Percentiles rank a stretch among this genome's conserved stretches.
These are phyloP conservation scores for Microsporum canis DNA, from an alignment of 2,329 filamentous ascomycete genomes.

Conservation along the genomic window DNA sequence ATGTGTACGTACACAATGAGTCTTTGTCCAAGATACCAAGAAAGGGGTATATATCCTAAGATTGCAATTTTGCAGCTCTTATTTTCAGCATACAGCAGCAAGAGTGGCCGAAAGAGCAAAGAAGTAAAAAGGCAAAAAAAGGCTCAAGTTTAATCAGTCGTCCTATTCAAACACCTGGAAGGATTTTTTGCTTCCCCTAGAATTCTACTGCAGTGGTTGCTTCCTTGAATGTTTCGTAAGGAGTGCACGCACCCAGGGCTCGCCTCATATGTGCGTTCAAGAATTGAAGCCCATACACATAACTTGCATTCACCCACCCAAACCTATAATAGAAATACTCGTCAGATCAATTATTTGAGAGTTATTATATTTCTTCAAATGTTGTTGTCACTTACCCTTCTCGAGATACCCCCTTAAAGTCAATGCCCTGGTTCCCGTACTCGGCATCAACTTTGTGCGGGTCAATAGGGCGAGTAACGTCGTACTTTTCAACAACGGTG, in stretches of 20 bases:
- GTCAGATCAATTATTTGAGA: neutral
- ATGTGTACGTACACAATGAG: too few species aligned
- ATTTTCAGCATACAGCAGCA: too few species aligned
- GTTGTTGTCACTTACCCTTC: constrained; percentile 60
- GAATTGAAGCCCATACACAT: constrained; percentile 83
- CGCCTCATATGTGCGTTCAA: constrained; percentile 81
- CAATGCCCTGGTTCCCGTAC: constrained; percentile 90
- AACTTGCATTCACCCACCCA: constrained; percentile 98
- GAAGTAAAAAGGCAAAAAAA: too few species aligned
- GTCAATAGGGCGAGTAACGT: constrained; percentile 80
- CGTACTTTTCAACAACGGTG: constrained; percentile 97
- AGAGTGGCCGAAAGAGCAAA: too few species aligned
- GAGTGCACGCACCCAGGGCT: constrained; percentile 75
- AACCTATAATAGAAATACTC: constrained; percentile 48
- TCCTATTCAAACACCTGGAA: neutral
- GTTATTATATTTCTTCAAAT: neutral
- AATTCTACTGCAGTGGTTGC: constrained; percentile 35
- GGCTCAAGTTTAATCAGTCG: too few species aligned
- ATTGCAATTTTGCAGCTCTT: too few species aligned
- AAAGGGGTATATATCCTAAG: too few species aligned
- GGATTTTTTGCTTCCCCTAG: neutral
- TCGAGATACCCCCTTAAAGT: constrained; percentile 90
- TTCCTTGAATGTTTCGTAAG: constrained; percentile 70
- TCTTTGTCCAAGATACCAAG: too few species aligned
- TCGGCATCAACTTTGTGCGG: constrained; percentile 92